Base-by-base conservation (phyloP, 2,329 filamentous ascomycete genomes). In the Cladophialophora exuberans region DNA sequence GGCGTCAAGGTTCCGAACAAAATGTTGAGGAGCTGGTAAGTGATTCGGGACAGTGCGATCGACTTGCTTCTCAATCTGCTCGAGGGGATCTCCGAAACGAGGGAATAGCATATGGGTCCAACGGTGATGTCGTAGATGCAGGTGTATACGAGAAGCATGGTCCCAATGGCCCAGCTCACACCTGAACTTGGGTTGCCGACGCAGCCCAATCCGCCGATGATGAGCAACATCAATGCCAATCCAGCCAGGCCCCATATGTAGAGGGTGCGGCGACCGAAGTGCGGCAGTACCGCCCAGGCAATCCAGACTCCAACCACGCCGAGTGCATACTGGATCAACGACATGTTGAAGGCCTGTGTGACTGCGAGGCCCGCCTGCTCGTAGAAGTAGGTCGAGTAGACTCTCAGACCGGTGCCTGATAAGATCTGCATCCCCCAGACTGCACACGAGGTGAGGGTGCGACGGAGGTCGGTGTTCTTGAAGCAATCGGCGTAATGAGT, bases 281-380 rank as follows among this genome's bases (percentile, higher is more conserved):
- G 61, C 1, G 55, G 47, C 64, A 74, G 69, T 9, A 72, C 48
- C 11, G 68, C 64, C 79, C 79, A 83, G 3, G 79, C 79, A 1
- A 70, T 69, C 0, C 75, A 68, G 0, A 78, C 81, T 3, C 79
- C 80, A 2, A 79, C 65, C 49, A 78, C 74, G 9, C 76, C 79
- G 65, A 88, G 83, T 44, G 76, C 83, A 56, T 85, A 85, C 67
- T 85, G 79, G 38, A 83, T 84, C 46, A 87, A 73, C 0, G 69
- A 65, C 25, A 76, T 54, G 10, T 63, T 64, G 52, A 74, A 75
- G 0, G 72, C 66, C 30, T 69, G 56, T 2, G 26, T 22, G 11
- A 42, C 10, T 23, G 41, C 50, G 15, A 76, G 61, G 1, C 74
- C 73, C 7, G 74, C 68, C 13, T 31, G 28, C 28, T 31, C 28